Percentiles rank a stretch among this genome's conserved stretches.
phyloP scores from a whole-genome alignment of 78 protist species.

The Dictyostelium capitatum region DNA sequence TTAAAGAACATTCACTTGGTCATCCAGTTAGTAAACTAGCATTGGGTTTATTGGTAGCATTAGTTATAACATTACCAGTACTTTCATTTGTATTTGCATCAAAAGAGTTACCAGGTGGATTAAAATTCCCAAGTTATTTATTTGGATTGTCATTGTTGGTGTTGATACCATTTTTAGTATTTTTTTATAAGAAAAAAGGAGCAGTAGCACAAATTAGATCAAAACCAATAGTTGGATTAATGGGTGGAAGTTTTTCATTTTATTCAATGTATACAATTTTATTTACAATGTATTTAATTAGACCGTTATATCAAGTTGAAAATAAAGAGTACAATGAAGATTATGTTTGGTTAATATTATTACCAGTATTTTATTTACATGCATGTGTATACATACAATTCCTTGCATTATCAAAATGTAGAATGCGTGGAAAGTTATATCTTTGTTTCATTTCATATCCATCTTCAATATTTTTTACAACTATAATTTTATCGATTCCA shows the following conservation, averaged over 20 bases:
- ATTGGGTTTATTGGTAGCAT: background rate
- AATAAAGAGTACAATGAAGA: background rate
- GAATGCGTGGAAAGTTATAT: background rate
- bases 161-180: background rate
- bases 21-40: background rate
- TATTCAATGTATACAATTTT: conserved; percentile 18
- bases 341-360: conserved; percentile 9
- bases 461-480: conserved; percentile 55
- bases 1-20: background rate
- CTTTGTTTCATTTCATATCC: conserved; percentile 1
- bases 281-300: background rate
- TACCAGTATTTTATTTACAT: conserved; percentile 41
- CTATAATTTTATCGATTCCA: conserved; percentile 35
- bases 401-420: conserved; percentile 18
- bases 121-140: background rate
- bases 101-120: background rate
- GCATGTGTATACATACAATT: conserved; percentile 27
- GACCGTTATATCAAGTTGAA: conserved; percentile 11
- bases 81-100: conserved; percentile 8
- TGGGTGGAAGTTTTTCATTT: background rate
- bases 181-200: conserved; percentile 16
- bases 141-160: conserved; percentile 8
- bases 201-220: background rate
- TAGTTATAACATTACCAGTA: conserved; percentile 25
- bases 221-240: background rate